Base-by-base conservation (phyloP, 352 stramenopile species). In the Aphanomyces invadans region DNA sequence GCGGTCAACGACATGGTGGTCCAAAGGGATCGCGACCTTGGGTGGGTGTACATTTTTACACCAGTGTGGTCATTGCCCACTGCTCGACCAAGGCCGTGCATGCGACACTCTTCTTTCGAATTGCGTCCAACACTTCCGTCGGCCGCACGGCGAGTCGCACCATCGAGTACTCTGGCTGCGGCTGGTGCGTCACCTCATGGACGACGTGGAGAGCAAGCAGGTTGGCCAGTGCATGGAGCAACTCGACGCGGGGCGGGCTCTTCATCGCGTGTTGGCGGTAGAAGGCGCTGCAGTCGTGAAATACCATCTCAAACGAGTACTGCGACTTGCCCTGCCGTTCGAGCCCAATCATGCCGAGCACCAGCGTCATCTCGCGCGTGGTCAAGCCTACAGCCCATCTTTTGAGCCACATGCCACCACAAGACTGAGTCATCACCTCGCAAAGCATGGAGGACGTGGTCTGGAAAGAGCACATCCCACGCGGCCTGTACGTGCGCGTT, bases 221-320 rank as follows among this genome's bases (percentile, higher is more conserved):
- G 45, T 92, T 83, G 55, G 89, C 80, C 3, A 91, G 74, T n/a
- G 83, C 82, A 68, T 81, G 77, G 44, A 89, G 81, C 1, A 80
- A 79, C 29, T 93, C 83, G n/a, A 76, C 77, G 33, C 82, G 78
- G 21, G 79, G 88, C 29, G 82, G 83, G 44, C 89, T 72, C 5
- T 68, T 45, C 9, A 89, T 73, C 57, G 90, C 81, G 65, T 90
- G 81, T 68, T 89, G 81, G 21, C 81, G 83, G 55, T 83, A 81
- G 52, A 94, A 94, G n/a, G 77, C 74, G 51, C 88, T 74, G 83
- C 85, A 94, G 29, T 81, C 77, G 52, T 74, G 69, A 59, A 90
- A 94, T 19, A 94, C 79, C 85, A 92, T 94, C 65, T 92, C 85
- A 32, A 94, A 74, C 52, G 85, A 92, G 57, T 86, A 90, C 25